Percentiles rank a stretch among this genome's conserved stretches.
phyloP scores from a whole-genome alignment of 106 monocot genomes.

The Dactylorhiza incarnata region DNA sequence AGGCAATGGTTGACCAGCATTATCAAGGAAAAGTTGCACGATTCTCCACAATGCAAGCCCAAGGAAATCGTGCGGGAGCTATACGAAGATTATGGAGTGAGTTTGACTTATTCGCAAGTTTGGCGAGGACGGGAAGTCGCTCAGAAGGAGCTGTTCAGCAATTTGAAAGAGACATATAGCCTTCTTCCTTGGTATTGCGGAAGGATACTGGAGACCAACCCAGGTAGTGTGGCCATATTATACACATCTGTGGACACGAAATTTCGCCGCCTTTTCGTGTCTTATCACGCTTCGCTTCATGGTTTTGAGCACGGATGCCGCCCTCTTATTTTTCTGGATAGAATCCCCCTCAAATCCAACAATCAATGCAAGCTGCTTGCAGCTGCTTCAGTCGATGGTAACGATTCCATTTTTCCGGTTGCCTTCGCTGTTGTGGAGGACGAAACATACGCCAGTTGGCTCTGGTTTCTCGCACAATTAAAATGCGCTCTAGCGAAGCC shows the following conservation, averaged over 20 bases:
- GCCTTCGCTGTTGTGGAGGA: conserved; percentile 79
- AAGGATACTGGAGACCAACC: conserved; percentile 73
- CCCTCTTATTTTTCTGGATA: conserved; percentile 71
- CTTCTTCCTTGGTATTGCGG: conserved; percentile 75
- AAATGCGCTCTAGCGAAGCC: conserved; percentile 47
- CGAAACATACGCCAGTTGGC: conserved; percentile 65
- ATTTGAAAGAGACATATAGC: conserved; percentile 55
- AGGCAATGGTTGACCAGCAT: conserved; percentile 73
- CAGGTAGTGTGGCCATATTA: conserved; percentile 65
- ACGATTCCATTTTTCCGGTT: conserved; percentile 68
- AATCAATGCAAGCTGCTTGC: conserved; percentile 58
- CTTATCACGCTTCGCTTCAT: conserved; percentile 77
- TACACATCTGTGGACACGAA: conserved; percentile 50
- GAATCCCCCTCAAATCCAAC: conserved; percentile 70
- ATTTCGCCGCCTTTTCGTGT: conserved; percentile 75
- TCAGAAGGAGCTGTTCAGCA: conserved; percentile 60
- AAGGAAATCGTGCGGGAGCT: conserved; percentile 70
- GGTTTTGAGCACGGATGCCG: conserved; percentile 87
- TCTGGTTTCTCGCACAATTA: conserved; percentile 76
- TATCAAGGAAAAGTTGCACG: conserved; percentile 73
- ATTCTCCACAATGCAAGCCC: conserved; percentile 56
- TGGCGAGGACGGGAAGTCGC: conserved; percentile 81
- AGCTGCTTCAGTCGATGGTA: conserved; percentile 70
- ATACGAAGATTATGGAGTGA: conserved; percentile 69
- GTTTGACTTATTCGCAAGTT: conserved; percentile 71